Conservation (phyloP, 1,284 basidiomycete species). For the Mycena citricolor region DNA sequence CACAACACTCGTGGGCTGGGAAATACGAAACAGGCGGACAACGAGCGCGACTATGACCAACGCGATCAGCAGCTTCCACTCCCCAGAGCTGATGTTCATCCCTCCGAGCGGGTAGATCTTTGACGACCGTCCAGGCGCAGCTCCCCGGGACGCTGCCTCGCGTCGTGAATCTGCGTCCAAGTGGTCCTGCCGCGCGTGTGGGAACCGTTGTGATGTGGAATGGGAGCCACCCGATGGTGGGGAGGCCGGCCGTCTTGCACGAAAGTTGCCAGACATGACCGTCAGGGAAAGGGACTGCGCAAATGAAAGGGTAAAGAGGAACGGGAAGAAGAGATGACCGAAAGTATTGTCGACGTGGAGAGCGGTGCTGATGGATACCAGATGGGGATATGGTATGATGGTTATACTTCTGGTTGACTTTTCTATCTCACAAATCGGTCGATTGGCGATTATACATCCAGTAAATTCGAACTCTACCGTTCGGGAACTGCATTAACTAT, state of each 20-base stretch:
- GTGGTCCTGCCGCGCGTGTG: conserved; percentile 57
- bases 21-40: conserved; percentile 80
- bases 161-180: conserved; percentile 72
- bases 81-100: conserved; percentile 62
- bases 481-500: too few species aligned
- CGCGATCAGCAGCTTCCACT: conserved; percentile 69
- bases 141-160: conserved; percentile 66
- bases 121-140: conserved; percentile 52
- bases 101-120: conserved; percentile 57
- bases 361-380: too few species aligned
- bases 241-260: conserved; percentile 65
- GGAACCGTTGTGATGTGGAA: conserved; percentile 54
- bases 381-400: too few species aligned
- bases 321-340: conserved; percentile 7
- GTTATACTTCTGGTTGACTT: too few species aligned
- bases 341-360: not conserved
- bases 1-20: conserved; percentile 86
- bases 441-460: too few species aligned
- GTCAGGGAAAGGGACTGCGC: conserved; percentile 10
- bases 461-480: too few species aligned
- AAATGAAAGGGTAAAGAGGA: conserved; percentile 10
- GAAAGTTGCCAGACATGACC: conserved; percentile 51
- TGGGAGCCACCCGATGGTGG: conserved; percentile 50
- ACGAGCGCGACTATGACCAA: conserved; percentile 67
- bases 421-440: too few species aligned